Conservation (phyloP, 1,284 basidiomycete genomes). For the Marasmius oreades region DNA sequence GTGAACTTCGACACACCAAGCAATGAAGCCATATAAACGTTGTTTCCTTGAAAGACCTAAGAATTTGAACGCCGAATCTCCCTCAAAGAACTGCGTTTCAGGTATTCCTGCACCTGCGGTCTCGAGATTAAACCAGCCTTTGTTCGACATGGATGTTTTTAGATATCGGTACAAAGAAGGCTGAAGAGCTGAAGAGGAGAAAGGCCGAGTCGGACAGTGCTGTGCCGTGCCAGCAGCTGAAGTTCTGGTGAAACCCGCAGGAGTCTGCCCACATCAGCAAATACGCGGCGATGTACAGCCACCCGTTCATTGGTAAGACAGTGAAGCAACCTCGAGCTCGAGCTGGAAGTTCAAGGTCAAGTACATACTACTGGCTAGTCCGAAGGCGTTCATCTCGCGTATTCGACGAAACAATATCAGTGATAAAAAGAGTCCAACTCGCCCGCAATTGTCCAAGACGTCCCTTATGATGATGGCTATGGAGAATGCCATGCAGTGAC, state of each 20-base stretch:
- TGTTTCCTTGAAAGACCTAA: conserved; percentile 76
- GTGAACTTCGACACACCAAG: conserved; percentile 54
- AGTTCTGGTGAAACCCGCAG: neutral
- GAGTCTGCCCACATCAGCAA: neutral
- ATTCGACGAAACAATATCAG: no score
- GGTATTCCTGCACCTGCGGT: conserved; percentile 53
- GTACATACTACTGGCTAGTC: no score
- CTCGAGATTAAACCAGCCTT: conserved; percentile 74
- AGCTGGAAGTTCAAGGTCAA: no score
- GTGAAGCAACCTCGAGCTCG: no score
- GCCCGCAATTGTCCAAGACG: no score
- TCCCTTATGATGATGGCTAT: no score
- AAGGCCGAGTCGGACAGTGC: neutral
- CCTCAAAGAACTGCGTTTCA: conserved; percentile 76
- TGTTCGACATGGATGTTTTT: conserved; percentile 36
- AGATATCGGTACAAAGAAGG: conserved; percentile 1
- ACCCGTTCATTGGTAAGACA: no score
- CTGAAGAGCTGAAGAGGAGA: neutral
- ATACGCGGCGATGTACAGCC: no score
- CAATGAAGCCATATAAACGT: conserved; percentile 79
- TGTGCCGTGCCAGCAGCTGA: conserved; percentile 18
- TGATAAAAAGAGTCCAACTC: no score
- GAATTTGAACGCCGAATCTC: conserved; percentile 79
- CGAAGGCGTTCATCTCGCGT: no score
- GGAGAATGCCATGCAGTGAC: no score